Conservation (phyloP, 1,139 yeast species). For the Hanseniaspora gamundiae region DNA sequence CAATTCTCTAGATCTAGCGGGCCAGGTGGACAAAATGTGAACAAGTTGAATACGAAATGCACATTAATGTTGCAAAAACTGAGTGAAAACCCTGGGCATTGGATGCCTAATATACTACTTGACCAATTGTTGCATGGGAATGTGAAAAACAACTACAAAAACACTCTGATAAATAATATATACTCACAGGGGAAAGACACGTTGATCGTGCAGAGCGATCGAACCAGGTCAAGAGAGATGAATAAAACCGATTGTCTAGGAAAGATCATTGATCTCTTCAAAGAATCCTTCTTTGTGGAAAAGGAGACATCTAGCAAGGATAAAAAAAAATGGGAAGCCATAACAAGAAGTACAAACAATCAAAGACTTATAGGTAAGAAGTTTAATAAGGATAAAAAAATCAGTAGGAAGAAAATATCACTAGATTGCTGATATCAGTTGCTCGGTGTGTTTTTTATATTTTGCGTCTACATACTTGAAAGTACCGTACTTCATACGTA, state of each 20-base stretch:
- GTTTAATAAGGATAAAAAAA: slow-evolving; percentile 42
- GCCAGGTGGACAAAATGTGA: slow-evolving; percentile 93
- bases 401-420: slow-evolving; percentile 25
- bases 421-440: background rate
- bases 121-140: slow-evolving; percentile 28
- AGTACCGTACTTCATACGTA: background rate
- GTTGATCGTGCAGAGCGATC: slow-evolving; percentile 51
- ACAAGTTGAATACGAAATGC: slow-evolving; percentile 73
- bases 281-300: slow-evolving; percentile 35
- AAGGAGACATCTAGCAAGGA: slow-evolving; percentile 40
- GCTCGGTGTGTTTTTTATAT: background rate
- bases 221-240: slow-evolving; percentile 43
- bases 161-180: slow-evolving; percentile 3
- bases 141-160: slow-evolving; percentile 34
- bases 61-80: slow-evolving; percentile 46
- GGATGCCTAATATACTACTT: slow-evolving; percentile 52
- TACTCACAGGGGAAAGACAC: slow-evolving; percentile 44
- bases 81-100: slow-evolving; percentile 30
- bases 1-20: slow-evolving; percentile 71
- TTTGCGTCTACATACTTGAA: background rate
- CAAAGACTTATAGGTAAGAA: slow-evolving; percentile 41
- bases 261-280: slow-evolving; percentile 45
- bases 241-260: slow-evolving; percentile 50
- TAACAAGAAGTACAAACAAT: slow-evolving; percentile 36
- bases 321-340: slow-evolving; percentile 41